Base-by-base conservation (phyloP, 2,329 filamentous ascomycete species). In the Fusarium algeriense region DNA sequence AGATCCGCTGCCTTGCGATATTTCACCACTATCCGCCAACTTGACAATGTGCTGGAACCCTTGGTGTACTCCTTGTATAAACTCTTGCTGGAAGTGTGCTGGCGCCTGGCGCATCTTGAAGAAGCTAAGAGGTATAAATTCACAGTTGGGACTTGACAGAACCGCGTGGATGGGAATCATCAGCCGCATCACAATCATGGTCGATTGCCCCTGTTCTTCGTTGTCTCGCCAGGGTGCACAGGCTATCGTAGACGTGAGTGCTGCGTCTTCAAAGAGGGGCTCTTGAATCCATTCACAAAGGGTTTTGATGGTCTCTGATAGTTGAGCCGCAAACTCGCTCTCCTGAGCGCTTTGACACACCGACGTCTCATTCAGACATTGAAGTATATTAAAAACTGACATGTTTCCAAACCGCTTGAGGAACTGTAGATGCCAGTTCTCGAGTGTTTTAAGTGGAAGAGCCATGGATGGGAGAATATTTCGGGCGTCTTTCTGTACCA, bases 101-200 rank as follows among this genome's bases (percentile, higher is more conserved):
- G 88, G 84, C 67, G 90, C 86, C 78, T 93, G 91, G 65, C 90
- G 89, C 6, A 87, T 82, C 70, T 88, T 89, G 82, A 92, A 92
- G 69, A 92, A 89, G 49, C 81, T 86, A 34, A 92, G 81, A 0
- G 91, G 89, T 3, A 87, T 83, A 70, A 91, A 91, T 58, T 85
- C 83, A 74, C 88, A 86, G 28, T 84, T 84, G 3, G 85, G 81
- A 26, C 85, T 85, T 4, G 81, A 80, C 12, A 87, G 78, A 37
- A 83, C 84, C 26, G 84, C 83, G 70, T 91, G 88, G 32, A 92
- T 88, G 2, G 88, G 88, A 23, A 90, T 86, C 50, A 92, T 85
- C n/a, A 89, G 80, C 48, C 86, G 86, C 77, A 92, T 88, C n/a
- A 86, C 79, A 38, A 89, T 82, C 70, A 90, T 78, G 7, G 76